Percentiles rank a stretch among this genome's conserved stretches.
Conservation (phyloP, 179 eudicot genomes). For the Carnegiea gigantea region DNA sequence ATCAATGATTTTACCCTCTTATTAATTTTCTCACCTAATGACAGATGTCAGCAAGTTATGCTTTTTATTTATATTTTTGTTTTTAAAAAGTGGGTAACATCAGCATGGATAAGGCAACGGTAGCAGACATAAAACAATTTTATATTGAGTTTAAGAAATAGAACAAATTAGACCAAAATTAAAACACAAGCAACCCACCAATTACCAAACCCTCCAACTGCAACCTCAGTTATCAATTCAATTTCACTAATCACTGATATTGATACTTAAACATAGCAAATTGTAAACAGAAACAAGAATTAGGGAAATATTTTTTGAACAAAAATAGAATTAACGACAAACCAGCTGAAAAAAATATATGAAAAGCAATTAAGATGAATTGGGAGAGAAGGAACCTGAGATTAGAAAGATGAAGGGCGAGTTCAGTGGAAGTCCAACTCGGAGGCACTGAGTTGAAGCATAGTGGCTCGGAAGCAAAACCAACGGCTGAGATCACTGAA, state of each 20-base stretch:
- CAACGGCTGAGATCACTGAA: background rate
- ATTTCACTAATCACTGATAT: background rate
- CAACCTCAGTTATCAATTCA: background rate
- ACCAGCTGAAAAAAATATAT: background rate
- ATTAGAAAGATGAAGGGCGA: background rate
- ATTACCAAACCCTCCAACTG: background rate
- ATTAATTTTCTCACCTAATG: background rate
- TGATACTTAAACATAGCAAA: background rate
- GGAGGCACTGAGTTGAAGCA: slow-evolving; percentile 6
- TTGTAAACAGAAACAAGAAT: background rate
- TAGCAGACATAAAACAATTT: background rate
- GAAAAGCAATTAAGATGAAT: background rate
- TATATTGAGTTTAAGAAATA: background rate
- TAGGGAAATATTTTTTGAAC: background rate
- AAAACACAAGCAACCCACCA: background rate
- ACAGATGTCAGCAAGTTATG: background rate
- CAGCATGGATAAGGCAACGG: background rate
- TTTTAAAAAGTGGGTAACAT: background rate
- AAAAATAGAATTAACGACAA: background rate
- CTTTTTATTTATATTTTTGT: background rate
- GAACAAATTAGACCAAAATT: background rate
- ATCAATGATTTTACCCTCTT: background rate
- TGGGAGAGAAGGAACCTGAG: slow-evolving; percentile 7
- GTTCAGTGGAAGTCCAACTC: slow-evolving; percentile 30
- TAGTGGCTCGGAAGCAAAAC: background rate